Base-by-base conservation (phyloP, 768 basidiomycete species). In the Xerocomellus chrysenteron region DNA sequence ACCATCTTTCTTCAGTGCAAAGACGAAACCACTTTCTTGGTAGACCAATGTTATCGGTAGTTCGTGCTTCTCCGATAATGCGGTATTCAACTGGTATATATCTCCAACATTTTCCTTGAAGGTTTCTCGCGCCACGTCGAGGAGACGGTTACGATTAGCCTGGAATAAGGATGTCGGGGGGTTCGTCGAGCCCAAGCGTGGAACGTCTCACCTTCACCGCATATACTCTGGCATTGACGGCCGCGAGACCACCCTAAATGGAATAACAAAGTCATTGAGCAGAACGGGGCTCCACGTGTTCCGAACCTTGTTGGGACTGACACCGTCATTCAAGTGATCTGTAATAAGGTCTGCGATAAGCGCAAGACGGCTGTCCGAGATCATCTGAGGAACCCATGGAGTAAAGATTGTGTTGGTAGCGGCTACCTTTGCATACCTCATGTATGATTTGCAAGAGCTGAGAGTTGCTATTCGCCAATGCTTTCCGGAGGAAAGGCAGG, bases 101-200 rank as follows among this genome's bases (percentile, higher is more conserved):
- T 99, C 96, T 16, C 84, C 82, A 43, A 96, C 80, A 61, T 96
- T 96, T 70, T 99, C 95, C 63, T 88, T 92, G 76, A 88, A 98
- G 0, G 95, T 95, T 69, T 93, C 93, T 3, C 97, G 82, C 2
- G 96, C 97, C 8, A 98, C 93, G 60, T 98, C 96, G 32, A 99
- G 85, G 11, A 96, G 78, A 30, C 84, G 83, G 61, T 93, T 91
- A 65, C 80, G 82, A 57, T 90, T 89, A 3, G 92, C 89, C 82
- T 88, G 45, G 8, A 48, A 43, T 37, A 39, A 30, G 33, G 33
- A 42, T 26, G 35, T 35, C 12, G 32, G 17, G 11, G 3, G 33
- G 40, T 58, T 47, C 35, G 19, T 47, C 28, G 11, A 40, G 1
- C 14, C 8, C 4, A 19, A 19, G 19, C 19, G 0, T 12, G 6